Evolutionary conservation across 2,329 filamentous ascomycete species (phyloP), one percentile per base, ranked within the genome.

Genomic region (Talaromyces sp.): DNA sequence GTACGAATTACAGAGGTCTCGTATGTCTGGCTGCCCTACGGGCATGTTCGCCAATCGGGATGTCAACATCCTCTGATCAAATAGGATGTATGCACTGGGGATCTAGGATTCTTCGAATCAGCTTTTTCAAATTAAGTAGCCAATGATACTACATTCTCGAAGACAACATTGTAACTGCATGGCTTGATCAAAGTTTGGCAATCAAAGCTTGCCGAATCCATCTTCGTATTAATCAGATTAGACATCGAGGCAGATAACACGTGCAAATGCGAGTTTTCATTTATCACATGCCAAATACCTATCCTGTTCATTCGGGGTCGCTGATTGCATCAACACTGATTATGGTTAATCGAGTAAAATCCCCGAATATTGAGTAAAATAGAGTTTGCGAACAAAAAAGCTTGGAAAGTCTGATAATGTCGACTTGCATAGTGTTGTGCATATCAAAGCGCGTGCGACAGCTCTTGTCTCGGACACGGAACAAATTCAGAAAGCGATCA

Each of bases 381-480:
- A 54, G n/a, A 54, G 31, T 54, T 54, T 35, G 31, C 21, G 35
- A 35, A 54, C 18, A 35, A 5, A 37, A 54, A 11, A 23, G n/a
- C n/a, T 21, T 21, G 25, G 9, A 37, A 23, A 35, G 9, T 35
- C 31, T 37, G 31, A 54, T 18, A 33, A 21, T 11, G 16, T 54
- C 31, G 18, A 21, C 50, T 21, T 54, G 31, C 50, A 57, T 28
- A 18, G 11, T 42, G 37, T n/a, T 16, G 33, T 44, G 39, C 59
- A 55, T 55, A 42, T 31, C 37, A 55, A 44, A 44, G 54, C 58
- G 58, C 35, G 39, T 61, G 37, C 58, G 46, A 55, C 46, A 23
- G 9, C n/a, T 46, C 31, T n/a, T 46, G 42, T 59, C 57, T 59
- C 57, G 28, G 21, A 44, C 48, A 37, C 31, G 21, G 37, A 52